These are phyloP conservation scores for Beauveria brongniartii DNA, from an alignment of 2,329 filamentous ascomycete species.

Conservation along the genomic window DNA sequence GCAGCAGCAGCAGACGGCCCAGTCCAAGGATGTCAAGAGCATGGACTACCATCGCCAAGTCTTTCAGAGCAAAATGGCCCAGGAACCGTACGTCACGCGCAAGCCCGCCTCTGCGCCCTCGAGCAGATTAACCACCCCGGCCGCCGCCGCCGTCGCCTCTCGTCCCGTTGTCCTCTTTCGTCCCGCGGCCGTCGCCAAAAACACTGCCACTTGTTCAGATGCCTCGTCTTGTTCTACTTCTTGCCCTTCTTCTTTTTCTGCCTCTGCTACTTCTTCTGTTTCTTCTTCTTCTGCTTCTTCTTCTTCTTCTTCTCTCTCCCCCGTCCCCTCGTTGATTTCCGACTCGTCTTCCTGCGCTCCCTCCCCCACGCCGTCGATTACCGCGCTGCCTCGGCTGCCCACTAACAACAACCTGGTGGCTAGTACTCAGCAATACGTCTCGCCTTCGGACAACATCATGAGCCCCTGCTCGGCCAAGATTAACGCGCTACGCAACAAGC, in stretches of 20 bases:
- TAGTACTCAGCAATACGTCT: slow-evolving; percentile 56
- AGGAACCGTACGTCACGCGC: slow-evolving; percentile 49
- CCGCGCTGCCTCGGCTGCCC: slow-evolving; percentile 1
- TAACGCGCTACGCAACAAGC: slow-evolving; percentile 70
- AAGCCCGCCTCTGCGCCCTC: not conserved
- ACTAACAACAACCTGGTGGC: slow-evolving; percentile 11
- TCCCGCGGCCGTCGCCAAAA: not conserved
- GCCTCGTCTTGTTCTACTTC: slow-evolving; percentile 7
- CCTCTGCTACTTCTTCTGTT: not conserved
- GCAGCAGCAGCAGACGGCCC: slow-evolving; percentile 16
- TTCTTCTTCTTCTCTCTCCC: not conserved
- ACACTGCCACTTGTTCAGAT: slow-evolving; percentile 6
- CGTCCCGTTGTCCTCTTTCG: not conserved
- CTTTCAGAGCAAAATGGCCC: slow-evolving; percentile 62
- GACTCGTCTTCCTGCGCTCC: slow-evolving; percentile 12
- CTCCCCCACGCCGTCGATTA: slow-evolving; percentile 7
- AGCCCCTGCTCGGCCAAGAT: slow-evolving; percentile 80
- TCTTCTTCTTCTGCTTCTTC: not conserved
- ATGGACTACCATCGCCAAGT: slow-evolving; percentile 75
- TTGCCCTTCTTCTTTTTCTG: not conserved
- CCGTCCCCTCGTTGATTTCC: not conserved
- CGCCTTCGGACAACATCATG: slow-evolving; percentile 83
- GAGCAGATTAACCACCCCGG: not conserved
- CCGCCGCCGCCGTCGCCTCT: not conserved
- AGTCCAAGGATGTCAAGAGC: slow-evolving; percentile 48